Evolutionary conservation across 2,329 filamentous ascomycete species (phyloP), one percentile per base, ranked within the genome.

Genomic region (Kalmusia sp.): DNA sequence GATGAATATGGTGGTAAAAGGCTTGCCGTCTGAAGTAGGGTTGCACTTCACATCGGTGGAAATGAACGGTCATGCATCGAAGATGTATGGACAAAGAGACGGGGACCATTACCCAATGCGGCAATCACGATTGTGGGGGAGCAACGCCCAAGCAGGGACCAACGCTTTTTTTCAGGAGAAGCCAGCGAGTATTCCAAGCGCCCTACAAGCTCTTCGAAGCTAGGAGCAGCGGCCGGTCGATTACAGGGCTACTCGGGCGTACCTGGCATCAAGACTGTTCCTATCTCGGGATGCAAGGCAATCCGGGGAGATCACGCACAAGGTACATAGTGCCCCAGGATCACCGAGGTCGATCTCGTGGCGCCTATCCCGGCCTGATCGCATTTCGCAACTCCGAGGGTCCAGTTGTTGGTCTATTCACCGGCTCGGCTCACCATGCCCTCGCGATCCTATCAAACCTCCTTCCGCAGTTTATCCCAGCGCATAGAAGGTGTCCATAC

Each of bases 1-100:
- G 22, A 22, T 43, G 15, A 37, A 34, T 6, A 21, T 25, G 17
- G 49, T 44, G 6, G 31, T 56, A 15, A 47, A 49, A 50, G 43
- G 40, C 50, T 21, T 46, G 34, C 25, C 53, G 46, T 46, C 38
- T 15, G 21, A 45, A 49, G 43, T 33, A 59, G 53, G 55, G 55
- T 49, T 54, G 53, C 50, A 57, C 38, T 22, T 41, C 51, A 11
- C 28, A 12, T n/a, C 22, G 15, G 28, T 46, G 19, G 43, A 25
- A n/a, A 28, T 28, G 17, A 24, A 52, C 30, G 47, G 47, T 48
- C 19, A 43, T 55, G 5, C 43, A 46, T 41, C 39, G 17, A 34
- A 37, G 31, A 22, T 24, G 31, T 37, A 19, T 38, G 44, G 44
- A 19, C 33, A n/a, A 47, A 15, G 24, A 37, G 31, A 28, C 44